These are phyloP conservation scores for Dendrocalamus sinicus DNA, from an alignment of 176 grass and related monocot genomes.

Conservation along the genomic window DNA sequence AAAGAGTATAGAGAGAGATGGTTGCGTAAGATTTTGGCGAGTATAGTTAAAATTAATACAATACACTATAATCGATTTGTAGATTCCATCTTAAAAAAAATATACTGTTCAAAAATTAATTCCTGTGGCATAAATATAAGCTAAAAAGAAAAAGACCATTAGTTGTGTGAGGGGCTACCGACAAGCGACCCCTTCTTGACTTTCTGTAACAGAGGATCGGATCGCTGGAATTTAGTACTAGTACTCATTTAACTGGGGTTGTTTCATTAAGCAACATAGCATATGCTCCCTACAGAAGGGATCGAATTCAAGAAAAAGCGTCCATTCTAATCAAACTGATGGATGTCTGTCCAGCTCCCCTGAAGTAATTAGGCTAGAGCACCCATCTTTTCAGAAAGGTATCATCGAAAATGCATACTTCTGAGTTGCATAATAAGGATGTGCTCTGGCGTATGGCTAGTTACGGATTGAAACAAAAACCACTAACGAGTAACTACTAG, in stretches of 20 bases:
- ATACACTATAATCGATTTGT: too few relatives aligned
- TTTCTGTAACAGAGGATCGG: not conserved
- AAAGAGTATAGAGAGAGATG: too few relatives aligned
- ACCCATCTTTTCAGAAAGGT: not conserved
- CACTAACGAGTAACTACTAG: not conserved
- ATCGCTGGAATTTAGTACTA: not conserved
- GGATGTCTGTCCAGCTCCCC: not conserved
- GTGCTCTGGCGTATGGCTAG: not conserved
- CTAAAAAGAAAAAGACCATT: too few relatives aligned
- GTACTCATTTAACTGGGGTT: not conserved
- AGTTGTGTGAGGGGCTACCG: too few relatives aligned
- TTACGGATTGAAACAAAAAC: not conserved
- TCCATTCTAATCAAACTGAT: not conserved
- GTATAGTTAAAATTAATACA: too few relatives aligned
- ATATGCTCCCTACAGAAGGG: not conserved
- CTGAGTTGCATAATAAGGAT: not conserved
- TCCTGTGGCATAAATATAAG: too few relatives aligned
- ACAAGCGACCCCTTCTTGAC: not conserved
- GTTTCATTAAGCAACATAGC: not conserved
- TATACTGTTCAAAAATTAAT: too few relatives aligned
- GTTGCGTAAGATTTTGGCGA: accelerated
- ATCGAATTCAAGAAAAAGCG: not conserved
- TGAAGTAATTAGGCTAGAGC: not conserved
- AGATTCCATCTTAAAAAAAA: too few relatives aligned
- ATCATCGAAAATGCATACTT: not conserved